These are phyloP conservation scores for Fomitopsis schrenkii DNA, from an alignment of 1,284 basidiomycete species.

Conservation along the genomic window DNA sequence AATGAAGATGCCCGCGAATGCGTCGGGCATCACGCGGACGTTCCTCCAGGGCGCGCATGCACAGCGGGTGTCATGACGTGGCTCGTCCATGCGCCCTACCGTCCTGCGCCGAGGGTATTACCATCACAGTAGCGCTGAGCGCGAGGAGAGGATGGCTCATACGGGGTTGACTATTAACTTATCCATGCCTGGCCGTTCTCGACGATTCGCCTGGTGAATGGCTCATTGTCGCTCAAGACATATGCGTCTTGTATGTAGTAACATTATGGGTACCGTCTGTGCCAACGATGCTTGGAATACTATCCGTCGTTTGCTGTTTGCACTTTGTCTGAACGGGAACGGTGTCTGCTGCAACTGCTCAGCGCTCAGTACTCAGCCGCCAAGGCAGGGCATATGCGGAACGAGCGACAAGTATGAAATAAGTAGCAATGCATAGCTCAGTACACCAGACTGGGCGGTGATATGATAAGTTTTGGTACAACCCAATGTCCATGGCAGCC, in stretches of 20 bases:
- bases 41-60: not conserved
- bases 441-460: not conserved
- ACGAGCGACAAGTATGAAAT: not conserved
- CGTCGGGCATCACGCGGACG: not conserved
- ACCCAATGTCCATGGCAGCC: not conserved
- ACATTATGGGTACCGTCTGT: not conserved
- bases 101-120: not conserved
- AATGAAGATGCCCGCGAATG: not conserved
- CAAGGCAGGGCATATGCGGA: no score
- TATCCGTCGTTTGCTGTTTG: not conserved
- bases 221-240: not conserved
- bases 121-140: not conserved
- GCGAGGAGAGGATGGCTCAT: not conserved
- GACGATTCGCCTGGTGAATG: not conserved
- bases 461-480: not conserved
- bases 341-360: no score
- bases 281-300: no score
- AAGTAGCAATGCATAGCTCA: constrained; percentile 1
- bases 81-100: not conserved
- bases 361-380: no score
- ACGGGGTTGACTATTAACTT: not conserved
- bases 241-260: not conserved
- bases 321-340: no score
- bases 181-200: constrained; percentile 1
- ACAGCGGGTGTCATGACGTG: not conserved